Evolutionary conservation across 2,329 filamentous ascomycete genomes (phyloP), one percentile per base, ranked within the genome.

Genomic region (Curvularia sp.): DNA sequence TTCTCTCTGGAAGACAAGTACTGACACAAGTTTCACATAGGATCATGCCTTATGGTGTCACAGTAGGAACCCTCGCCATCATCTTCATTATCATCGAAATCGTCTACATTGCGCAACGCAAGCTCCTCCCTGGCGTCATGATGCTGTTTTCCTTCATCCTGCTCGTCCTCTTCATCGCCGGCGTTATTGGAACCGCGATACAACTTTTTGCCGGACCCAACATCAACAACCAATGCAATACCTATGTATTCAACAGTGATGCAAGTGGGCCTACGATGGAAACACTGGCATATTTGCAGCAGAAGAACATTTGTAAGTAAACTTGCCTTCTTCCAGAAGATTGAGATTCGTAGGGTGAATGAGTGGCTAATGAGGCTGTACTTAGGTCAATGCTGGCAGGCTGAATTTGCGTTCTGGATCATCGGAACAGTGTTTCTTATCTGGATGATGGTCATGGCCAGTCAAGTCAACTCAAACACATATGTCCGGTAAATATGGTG

Each of bases 371-470:
- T 66, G 25, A 8, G 15, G 12, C 23, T 18, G 5, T 15, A 25
- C n/a, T 34, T 61, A 85, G 83, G 83, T 71, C 82, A 85, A 69
- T 85, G 83, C 70, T 89, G 87, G 87, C 81, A 84, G 67, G 85
- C 86, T 0, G 83, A 80, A 3, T 89, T 89, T 66, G 83, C 85
- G 9, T 87, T 88, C 66, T 87, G 86, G 78, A 83, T 89, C 53
- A 80, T 89, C 15, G 86, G 86, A 38, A 80, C 81, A 1, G 81
- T 88, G n/a, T 87, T 89, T 66, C 82, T 87, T 69, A 71, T 88
- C 21, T 89, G 86, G 84, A 87, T 89, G 84, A 85, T 88, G 72
- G 75, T 89, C 47, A 84, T 89, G 80, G 84, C 82, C 5, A 82
- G 79, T 73, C 82, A 85, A 68, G 85, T 87, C 43, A 80, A 80